Base-by-base conservation (phyloP, 371 early-diverging fungal genomes). In the Mucor piriformis region DNA sequence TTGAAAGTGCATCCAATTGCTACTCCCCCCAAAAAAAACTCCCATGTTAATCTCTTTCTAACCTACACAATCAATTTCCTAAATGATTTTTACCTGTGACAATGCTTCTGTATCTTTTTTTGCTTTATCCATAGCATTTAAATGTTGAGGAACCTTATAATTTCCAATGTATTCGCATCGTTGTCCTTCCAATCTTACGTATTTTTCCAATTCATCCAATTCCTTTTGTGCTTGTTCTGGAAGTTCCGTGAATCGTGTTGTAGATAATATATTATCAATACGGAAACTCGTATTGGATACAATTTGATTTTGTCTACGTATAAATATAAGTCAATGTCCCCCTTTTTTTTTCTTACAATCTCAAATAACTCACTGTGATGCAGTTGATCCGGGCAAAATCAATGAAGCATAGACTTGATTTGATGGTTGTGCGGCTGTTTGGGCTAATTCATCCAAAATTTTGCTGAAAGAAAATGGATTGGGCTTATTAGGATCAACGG, bases 221-320 rank as follows among this genome's bases (percentile, higher is more conserved):
- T 79, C 76, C 37, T 58, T 64, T 43, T 73, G 74, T 44, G 80
- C 80, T 48, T 67, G 66, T 40, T 76, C 76, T 8, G 80, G 80
- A 15, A 79, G 34, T 55, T 79, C 80, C 20, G 71, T 57, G 44
- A 70, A 76, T 18, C 73, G 68, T 12, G 77, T 79, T 2, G 59
- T 56, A 6, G 64, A 60, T 25, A 65, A 42, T 21, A 79, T 79
- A 33, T 74, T 74, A 35, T 79, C 80, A 35, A 73, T 76, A 47
- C 73, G 59, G 59, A 79, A 79, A 60, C 60, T 74, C 8, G 78
- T 77, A 49, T 73, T 54, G n/a, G 59, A 60, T 15, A 74, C 66
- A 21, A 60, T 53, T 53, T 77, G 74, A 16, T 64, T 67, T 51
- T 69, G 74, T 44, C 76, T 76, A 59, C 40, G n/a, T 27, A 11